Evolutionary conservation across 148 eudicot species (phyloP), one percentile per base, ranked within the genome.

Genomic region (Spergularia bocconei): DNA sequence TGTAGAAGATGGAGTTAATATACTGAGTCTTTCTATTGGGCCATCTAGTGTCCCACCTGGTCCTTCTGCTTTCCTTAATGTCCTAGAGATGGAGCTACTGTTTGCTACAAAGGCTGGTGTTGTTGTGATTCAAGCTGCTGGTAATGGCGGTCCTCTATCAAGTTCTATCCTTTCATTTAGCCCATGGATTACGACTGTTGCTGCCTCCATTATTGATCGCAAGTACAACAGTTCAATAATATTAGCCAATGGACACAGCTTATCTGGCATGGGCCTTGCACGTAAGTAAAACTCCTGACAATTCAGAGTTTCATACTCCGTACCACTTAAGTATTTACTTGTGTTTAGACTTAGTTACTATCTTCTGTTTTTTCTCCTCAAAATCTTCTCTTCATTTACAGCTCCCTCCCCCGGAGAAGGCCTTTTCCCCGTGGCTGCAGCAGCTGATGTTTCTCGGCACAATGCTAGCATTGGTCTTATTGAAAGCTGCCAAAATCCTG

Each of bases 101-200:
- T 82, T 87, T 80, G 92, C 92, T 58, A 80, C 87, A n/a, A 87
- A 77, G 77, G 92, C 92, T n/a, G 92, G 92, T 11, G 88, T 89
- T 36, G 79, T 87, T 11, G 90, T 87, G 29, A 80, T 84, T 79
- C 92, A 89, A 85, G 88, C 90, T 52, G 92, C 82, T 69, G 92
- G 92, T 61, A 89, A 89, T 63, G 90, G 87, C 1, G 92, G 92
- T 1, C 92, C 92, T n/a, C 82, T 85, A 29, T 79, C 90, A 5
- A 83, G 83, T 79, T 89, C 92, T 7, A 80, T 89, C 11, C 86
- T 87, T 77, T 89, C 92, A 41, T 89, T 89, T 56, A 89, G 92
- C 74, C 92, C 92, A 5, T 89, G 92, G 92, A 89, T 89, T 61
- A 85, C 87, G 1, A 86, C 87, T 66, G 90, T 87, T 44, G 92